These are phyloP conservation scores for Anacardium occidentale DNA, from an alignment of 345 rosid species.

Conservation along the genomic window DNA sequence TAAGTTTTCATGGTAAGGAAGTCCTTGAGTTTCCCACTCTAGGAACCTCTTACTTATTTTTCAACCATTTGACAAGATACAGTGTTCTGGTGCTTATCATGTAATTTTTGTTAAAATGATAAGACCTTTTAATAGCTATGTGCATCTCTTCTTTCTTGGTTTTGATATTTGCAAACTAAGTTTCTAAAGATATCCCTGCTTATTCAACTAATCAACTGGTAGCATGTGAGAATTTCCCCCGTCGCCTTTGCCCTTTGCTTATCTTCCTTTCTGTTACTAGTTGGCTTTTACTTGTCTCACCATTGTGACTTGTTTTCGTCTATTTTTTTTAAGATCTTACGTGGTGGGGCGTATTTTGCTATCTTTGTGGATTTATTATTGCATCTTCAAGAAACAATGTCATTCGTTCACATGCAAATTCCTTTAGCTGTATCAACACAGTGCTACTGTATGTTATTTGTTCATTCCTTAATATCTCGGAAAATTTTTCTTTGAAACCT, in stretches of 20 bases:
- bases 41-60: neutral
- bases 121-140: neutral
- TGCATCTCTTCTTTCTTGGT: neutral
- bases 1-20: too few species aligned
- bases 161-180: neutral
- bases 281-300: slow-evolving; percentile 9
- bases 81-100: neutral
- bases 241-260: neutral
- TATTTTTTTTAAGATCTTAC: neutral
- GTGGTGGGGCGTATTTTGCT: slow-evolving; percentile 11
- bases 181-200: neutral
- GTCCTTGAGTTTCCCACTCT: neutral
- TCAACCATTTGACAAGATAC: neutral
- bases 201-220: neutral
- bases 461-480: too few species aligned
- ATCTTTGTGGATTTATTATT: neutral
- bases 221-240: neutral
- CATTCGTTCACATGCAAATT: neutral
- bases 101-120: neutral
- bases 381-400: too few species aligned
- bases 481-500: neutral
- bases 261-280: neutral
- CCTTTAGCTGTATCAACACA: neutral
- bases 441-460: too few species aligned
- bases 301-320: neutral